Evolutionary conservation across 352 stramenopile genomes (phyloP), one percentile per base, ranked within the genome.

Genomic region (Phytophthora crassamura): DNA sequence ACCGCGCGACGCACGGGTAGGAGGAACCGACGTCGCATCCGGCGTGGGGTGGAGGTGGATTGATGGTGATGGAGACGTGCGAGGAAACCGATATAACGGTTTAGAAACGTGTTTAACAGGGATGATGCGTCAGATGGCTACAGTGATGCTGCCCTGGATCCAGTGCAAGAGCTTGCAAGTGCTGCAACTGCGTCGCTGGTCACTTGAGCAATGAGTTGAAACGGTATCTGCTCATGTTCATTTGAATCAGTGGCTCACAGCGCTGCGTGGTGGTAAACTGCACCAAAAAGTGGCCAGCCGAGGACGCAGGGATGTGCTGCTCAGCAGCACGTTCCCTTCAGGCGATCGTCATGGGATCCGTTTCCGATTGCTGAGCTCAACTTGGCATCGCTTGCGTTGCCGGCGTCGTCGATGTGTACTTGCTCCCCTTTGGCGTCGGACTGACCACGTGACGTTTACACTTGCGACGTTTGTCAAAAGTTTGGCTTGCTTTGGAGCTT

Each of bases 401-500:
- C 22, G 22, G 3, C 22, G 22, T 25, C 22, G 22, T 25, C 22
- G 22, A 25, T 25, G 22, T 3, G 22, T 25, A 25, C 22, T 25
- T 25, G 22, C 22, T 25, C 22, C 22, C 22, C 22, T 25, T 25
- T 25, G 22, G 2, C 9, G 12, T 49, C 42, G 16, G 20, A 20
- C 30, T 49, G 36, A 46, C 28, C 58, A 59, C 12, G 16, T 33
- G 55, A 38, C 43, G 34, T 14, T 50, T 58, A 35, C 5, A 10
- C 57, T 59, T 59, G 47, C 40, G 47, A 59, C 48, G 40, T 66
- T 70, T 40, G 56, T 70, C 62, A 70, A 64, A 32, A 47, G 35
- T 28, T 49, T 45, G 10, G 25, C 39, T 7, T 14, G 18, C 33
- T 20, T 38, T 25, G 38, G 25, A 47, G 22, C 22, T 25, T 25